Evolutionary conservation across 306 rosid genomes (phyloP).

Genomic region (Geum urbanum): DNA sequence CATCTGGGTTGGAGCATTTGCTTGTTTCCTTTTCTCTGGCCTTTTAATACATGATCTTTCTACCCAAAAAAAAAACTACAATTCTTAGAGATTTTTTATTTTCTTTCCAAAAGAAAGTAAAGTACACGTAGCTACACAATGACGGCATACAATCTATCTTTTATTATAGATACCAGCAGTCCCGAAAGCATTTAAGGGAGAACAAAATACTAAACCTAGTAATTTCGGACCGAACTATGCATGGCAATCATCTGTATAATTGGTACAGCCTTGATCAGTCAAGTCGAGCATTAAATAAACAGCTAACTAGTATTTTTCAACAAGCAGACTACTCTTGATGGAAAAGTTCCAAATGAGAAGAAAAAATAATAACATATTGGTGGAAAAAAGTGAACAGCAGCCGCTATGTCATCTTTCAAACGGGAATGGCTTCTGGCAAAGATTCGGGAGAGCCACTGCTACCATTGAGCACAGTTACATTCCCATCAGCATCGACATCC

Average conservation of each 20-base stretch:
- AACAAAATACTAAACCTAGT: background rate
- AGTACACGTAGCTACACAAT: background rate
- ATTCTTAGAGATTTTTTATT: no score
- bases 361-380: conserved; percentile 26
- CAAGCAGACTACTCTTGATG: conserved; percentile 27
- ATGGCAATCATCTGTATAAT: conserved; percentile 16
- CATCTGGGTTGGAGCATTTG: no score
- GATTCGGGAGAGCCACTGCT: conserved; percentile 59
- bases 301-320: conserved; percentile 21
- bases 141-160: background rate
- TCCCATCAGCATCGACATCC: conserved; percentile 86
- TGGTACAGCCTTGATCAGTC: conserved; percentile 17
- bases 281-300: conserved; percentile 19
- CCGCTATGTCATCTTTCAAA: conserved; percentile 27
- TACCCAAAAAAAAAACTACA: no score
- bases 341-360: conserved; percentile 17
- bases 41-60: no score
- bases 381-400: conserved; percentile 14
- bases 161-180: background rate
- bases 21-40: no score
- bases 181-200: background rate
- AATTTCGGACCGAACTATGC: conserved; percentile 8
- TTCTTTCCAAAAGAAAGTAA: no score
- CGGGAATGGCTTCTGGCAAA: conserved; percentile 51
- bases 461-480: conserved; percentile 84